phyloP scores from a whole-genome alignment of 805 yeast species.

The Lachancea kluyveri region DNA sequence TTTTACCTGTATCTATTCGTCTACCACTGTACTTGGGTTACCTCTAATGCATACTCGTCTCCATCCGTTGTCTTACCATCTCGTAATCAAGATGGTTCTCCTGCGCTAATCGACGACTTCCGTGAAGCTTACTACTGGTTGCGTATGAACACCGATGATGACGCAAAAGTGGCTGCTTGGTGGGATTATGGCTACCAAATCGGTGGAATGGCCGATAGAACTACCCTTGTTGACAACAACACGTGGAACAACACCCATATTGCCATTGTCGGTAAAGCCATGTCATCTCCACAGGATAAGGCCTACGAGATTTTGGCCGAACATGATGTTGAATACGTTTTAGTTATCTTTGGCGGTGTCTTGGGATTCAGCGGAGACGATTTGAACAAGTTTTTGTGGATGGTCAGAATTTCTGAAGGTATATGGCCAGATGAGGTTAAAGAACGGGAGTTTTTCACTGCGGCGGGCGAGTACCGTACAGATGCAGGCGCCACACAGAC shows the following conservation, averaged over 20 bases:
- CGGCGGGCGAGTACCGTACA: slow-evolving; percentile 80
- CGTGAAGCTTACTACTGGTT: slow-evolving; percentile 99
- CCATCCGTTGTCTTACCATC: slow-evolving; percentile 96
- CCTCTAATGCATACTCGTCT: slow-evolving; percentile 90
- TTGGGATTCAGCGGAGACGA: slow-evolving; percentile 95
- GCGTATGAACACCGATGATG: slow-evolving; percentile 95
- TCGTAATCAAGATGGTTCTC: slow-evolving; percentile 73
- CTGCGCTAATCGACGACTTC: slow-evolving; percentile 85
- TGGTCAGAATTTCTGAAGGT: slow-evolving; percentile 98
- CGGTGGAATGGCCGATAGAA: slow-evolving; percentile 99
- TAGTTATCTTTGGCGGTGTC: slow-evolving; percentile 90
- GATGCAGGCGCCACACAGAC: slow-evolving; percentile 76
- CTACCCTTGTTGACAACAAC: slow-evolving; percentile 96
- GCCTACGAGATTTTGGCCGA: slow-evolving; percentile 83
- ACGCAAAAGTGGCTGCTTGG: slow-evolving; percentile 96
- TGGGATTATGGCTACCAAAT: slow-evolving; percentile 99
- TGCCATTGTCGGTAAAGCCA: slow-evolving; percentile 98
- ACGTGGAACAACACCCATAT: slow-evolving; percentile 99
- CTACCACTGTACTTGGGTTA: slow-evolving; percentile 95
- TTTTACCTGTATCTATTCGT: slow-evolving; percentile 79
- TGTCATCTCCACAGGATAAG: slow-evolving; percentile 83
- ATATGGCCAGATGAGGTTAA: slow-evolving; percentile 98
- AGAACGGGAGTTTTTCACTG: slow-evolving; percentile 80
- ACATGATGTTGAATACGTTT: slow-evolving; percentile 92
- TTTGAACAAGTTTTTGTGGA: slow-evolving; percentile 94